phyloP scores from a whole-genome alignment of 805 yeast species.

The Deakozyma indianensis region DNA sequence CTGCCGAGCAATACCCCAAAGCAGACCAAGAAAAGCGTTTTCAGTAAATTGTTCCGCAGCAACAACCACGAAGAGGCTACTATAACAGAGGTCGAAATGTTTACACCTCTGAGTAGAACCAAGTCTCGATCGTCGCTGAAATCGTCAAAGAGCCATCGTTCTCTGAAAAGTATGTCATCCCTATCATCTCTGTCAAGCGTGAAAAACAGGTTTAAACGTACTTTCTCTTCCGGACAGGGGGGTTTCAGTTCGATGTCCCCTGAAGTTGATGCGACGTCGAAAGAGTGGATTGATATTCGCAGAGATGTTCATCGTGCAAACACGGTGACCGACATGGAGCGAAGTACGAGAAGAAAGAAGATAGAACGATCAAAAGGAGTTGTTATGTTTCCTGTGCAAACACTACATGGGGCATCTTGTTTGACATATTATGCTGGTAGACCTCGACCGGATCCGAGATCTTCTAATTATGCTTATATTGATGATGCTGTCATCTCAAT shows the following conservation, averaged over 20 bases:
- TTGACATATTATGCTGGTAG: conserved; percentile 5
- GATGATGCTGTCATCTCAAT: conserved; percentile 18
- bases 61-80: neutral
- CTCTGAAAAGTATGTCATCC: conserved; percentile 1
- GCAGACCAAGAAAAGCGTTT: neutral
- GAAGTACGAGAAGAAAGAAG: conserved; percentile 53
- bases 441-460: conserved; percentile 10
- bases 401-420: conserved; percentile 9
- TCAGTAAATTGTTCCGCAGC: neutral
- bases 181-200: neutral
- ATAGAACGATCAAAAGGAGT: conserved; percentile 9
- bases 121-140: conserved; percentile 1
- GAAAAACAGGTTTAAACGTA: neutral
- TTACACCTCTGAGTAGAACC: neutral
- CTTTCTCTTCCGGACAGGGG: conserved; percentile 1
- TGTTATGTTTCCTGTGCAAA: conserved; percentile 8
- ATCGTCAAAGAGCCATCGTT: conserved; percentile 3
- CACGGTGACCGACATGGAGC: conserved; percentile 53
- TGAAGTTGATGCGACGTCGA: neutral
- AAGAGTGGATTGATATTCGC: conserved; percentile 36
- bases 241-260: neutral
- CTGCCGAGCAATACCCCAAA: neutral
- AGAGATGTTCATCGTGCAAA: conserved; percentile 60
- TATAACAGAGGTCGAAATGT: neutral
- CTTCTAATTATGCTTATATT: conserved; percentile 14